Evolutionary conservation across 371 early-diverging fungal species (phyloP).

Genomic region (Zychaea mexicana): DNA sequence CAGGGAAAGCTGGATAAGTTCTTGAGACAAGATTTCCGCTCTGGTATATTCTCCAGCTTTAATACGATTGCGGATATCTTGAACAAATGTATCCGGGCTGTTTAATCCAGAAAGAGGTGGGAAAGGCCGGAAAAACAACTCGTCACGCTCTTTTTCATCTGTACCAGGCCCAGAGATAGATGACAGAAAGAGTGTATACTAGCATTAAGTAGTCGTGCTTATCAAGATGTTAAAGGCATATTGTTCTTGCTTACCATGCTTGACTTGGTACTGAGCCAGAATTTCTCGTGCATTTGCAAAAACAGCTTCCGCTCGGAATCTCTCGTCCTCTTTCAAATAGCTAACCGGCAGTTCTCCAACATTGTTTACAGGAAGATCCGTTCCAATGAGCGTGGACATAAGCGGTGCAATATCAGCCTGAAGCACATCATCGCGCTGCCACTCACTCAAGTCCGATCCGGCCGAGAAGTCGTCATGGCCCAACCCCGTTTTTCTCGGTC

Average conservation of each 20-base stretch:
- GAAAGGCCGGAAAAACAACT: slow-evolving; percentile 82
- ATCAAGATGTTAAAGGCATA: too few species aligned
- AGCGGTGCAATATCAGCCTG: slow-evolving; percentile 97
- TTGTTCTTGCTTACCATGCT: slow-evolving; percentile 63
- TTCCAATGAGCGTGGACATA: slow-evolving; percentile 88
- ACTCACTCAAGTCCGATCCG: slow-evolving; percentile 60
- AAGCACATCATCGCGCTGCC: slow-evolving; percentile 78
- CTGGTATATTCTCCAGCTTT: slow-evolving; percentile 55
- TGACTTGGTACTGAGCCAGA: slow-evolving; percentile 81
- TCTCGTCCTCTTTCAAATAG: slow-evolving; percentile 69
- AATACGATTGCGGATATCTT: slow-evolving; percentile 66
- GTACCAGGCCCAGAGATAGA: too few species aligned
- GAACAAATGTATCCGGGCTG: slow-evolving; percentile 51
- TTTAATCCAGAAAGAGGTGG: slow-evolving; percentile 53
- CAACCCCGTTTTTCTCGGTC: slow-evolving; percentile 46
- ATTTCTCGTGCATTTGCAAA: slow-evolving; percentile 87
- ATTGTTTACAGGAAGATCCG: slow-evolving; percentile 89
- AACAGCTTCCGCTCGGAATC: slow-evolving; percentile 72
- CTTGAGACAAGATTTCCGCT: slow-evolving; percentile 65
- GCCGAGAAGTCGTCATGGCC: slow-evolving; percentile 72
- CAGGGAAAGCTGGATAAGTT: slow-evolving; percentile 66
- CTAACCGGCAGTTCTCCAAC: slow-evolving; percentile 86
- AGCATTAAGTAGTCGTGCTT: too few species aligned
- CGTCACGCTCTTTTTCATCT: slow-evolving; percentile 73
- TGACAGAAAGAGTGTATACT: too few species aligned